Conservation (phyloP, 129 eudicot genomes). For the Pulicaria dysenterica region DNA sequence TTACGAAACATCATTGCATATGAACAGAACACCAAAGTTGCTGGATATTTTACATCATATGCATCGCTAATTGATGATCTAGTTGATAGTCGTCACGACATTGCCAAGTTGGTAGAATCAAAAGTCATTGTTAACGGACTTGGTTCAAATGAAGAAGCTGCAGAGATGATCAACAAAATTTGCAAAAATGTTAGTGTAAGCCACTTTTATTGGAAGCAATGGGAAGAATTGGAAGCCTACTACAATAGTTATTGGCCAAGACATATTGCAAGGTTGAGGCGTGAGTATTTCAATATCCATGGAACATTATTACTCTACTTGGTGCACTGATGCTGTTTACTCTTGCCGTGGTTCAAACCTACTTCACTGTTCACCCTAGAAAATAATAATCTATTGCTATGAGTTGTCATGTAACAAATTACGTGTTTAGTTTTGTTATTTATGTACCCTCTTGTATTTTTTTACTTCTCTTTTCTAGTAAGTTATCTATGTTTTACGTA, state of each 20-base stretch:
- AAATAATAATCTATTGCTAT: too few relatives aligned
- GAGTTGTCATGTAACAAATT: too few relatives aligned
- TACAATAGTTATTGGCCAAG: neutral
- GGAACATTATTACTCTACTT: conserved; percentile 23
- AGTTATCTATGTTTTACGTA: too few relatives aligned
- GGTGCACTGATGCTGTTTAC: conserved; percentile 14
- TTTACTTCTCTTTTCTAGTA: too few relatives aligned
- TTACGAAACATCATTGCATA: conserved; percentile 31
- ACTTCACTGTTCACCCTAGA: neutral
- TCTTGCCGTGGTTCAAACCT: conserved; percentile 20
- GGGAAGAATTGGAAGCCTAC: neutral
- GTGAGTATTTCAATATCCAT: conserved; percentile 17
- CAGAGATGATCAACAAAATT: conserved; percentile 10
- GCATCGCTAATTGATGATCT: conserved; percentile 18
- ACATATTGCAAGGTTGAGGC: conserved; percentile 15
- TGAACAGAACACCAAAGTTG: neutral
- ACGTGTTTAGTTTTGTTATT: too few relatives aligned
- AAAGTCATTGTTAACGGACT: conserved; percentile 12
- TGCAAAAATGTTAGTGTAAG: conserved; percentile 20
- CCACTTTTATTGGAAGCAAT: neutral
- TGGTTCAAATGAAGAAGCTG: conserved; percentile 21
- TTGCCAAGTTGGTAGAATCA: conserved; percentile 20
- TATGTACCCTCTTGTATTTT: too few relatives aligned
- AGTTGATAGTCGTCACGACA: conserved; percentile 16
- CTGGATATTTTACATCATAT: conserved; percentile 20